Evolutionary conservation across 2,329 filamentous ascomycete species (phyloP), one percentile per base, ranked within the genome.

Genomic region (Talaromyces sp.): DNA sequence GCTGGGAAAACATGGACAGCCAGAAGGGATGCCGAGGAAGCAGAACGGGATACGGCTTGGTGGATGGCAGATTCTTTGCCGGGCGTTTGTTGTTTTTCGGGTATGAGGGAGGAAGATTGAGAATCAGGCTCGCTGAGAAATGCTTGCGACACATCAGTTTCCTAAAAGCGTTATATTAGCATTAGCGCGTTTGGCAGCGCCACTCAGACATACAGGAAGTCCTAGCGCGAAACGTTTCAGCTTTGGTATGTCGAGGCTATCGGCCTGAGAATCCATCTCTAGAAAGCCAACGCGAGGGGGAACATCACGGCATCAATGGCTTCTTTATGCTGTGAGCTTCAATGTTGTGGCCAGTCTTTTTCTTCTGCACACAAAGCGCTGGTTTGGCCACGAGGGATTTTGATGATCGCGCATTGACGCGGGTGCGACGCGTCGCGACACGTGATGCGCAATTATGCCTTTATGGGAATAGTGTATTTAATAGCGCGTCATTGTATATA

Each of bases 161-260:
- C 69, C 72, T 74, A 59, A 52, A 54, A 52, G 44, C 56, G 64
- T 61, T 60, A 59, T 32, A 63, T 58, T 61, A 59, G 28, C 55
- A 47, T 67, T 68, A 63, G 68, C 60, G 65, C 72, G 60, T 65
- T 70, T 71, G 65, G 65, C 67, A 68, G 69, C 66, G 67, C 68
- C 67, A 70, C 68, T 67, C 62, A 49, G 28, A 36, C 75, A 70
- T 69, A 78, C 68, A 60, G 64, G 70, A 66, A 73, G 67, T 25
- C 73, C 73, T 65, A 78, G 69, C 68, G 75, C 76, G 69, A 72
- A 72, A 67, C 73, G 74, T 74, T 76, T 74, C 62, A 78, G 64
- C 63, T 72, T 71, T 57, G 67, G 70, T 44, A 78, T 71, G 59
- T 78, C 76, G 62, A 78, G 68, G 59, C 76, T 78, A 62, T 77